phyloP scores from a whole-genome alignment of 306 rosid species.

The Comarum palustre region DNA sequence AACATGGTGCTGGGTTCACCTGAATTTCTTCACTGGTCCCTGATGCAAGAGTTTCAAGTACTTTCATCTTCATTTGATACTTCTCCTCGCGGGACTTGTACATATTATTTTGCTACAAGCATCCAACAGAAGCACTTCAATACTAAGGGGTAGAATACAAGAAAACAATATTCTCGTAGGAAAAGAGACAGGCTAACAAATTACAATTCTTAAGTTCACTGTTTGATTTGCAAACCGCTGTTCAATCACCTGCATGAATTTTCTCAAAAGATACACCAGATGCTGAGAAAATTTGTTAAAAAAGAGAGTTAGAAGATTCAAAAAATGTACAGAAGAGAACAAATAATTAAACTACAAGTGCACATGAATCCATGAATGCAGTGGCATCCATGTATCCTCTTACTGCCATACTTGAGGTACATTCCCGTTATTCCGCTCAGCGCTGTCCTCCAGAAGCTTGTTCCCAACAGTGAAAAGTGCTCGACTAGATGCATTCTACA shows the following conservation, averaged over 20 bases:
- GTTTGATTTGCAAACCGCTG: constrained; percentile 63
- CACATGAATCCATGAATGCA: constrained; percentile 21
- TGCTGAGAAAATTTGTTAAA: constrained; percentile 50
- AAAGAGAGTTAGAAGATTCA: constrained; percentile 16
- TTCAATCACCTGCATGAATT: constrained; percentile 74
- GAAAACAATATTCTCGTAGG: neutral
- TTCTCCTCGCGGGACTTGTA: constrained; percentile 81
- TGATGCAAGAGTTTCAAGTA: constrained; percentile 71
- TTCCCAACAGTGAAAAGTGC: constrained; percentile 62
- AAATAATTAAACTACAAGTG: constrained; percentile 6
- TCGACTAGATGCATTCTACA: constrained; percentile 70
- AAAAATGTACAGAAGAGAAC: neutral
- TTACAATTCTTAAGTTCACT: constrained; percentile 70
- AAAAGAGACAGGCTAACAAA: constrained; percentile 1
- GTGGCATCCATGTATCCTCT: constrained; percentile 35
- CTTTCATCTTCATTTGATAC: constrained; percentile 63
- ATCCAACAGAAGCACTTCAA: constrained; percentile 33
- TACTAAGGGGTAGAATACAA: constrained; percentile 23
- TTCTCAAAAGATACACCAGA: constrained; percentile 65
- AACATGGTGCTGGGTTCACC: constrained; percentile 43
- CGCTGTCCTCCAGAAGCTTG: constrained; percentile 61
- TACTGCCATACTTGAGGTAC: constrained; percentile 62
- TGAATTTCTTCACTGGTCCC: constrained; percentile 78
- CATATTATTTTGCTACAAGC: constrained; percentile 64
- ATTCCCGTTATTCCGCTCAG: constrained; percentile 59